phyloP scores from a whole-genome alignment of 176 grass and related monocot species.

The Oryza australiensis region DNA sequence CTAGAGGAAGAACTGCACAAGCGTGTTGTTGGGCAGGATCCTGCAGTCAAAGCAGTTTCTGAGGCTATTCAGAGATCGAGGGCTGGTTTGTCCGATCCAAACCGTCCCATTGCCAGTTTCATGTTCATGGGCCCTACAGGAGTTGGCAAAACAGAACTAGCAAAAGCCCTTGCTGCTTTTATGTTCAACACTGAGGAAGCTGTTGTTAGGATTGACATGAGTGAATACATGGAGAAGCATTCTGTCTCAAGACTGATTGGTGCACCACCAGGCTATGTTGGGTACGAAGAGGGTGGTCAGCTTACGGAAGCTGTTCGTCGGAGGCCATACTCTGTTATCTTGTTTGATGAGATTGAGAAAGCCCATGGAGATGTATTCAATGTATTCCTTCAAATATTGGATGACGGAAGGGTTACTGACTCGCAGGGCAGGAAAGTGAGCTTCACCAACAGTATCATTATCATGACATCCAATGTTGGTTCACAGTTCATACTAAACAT shows the following conservation, averaged over 20 bases:
- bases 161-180: conserved; percentile 88
- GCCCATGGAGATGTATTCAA: conserved; percentile 98
- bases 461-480: conserved; percentile 98
- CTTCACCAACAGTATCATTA: conserved; percentile 88
- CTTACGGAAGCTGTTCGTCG: conserved; percentile 84
- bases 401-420: conserved; percentile 93
- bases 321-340: conserved; percentile 80
- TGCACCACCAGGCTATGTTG: conserved; percentile 91
- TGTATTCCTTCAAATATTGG: conserved; percentile 94
- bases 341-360: conserved; percentile 99
- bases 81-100: conserved; percentile 92
- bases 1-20: conserved; percentile 95
- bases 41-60: conserved; percentile 88
- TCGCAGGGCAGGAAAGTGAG: conserved; percentile 91
- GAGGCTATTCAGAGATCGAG: conserved; percentile 99
- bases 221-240: conserved; percentile 99
- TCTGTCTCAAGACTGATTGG: conserved; percentile 95
- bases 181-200: conserved; percentile 99
- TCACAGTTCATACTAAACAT: conserved; percentile 97
- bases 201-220: conserved; percentile 99
- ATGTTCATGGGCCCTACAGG: conserved; percentile 99
- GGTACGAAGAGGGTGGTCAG: conserved; percentile 98
- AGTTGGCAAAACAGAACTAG: conserved; percentile 97
- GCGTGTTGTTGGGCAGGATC: conserved; percentile 93
- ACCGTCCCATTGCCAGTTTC: conserved; percentile 97